Base-by-base conservation (phyloP, 2,329 filamentous ascomycete genomes). In the Diplodia sapinea region DNA sequence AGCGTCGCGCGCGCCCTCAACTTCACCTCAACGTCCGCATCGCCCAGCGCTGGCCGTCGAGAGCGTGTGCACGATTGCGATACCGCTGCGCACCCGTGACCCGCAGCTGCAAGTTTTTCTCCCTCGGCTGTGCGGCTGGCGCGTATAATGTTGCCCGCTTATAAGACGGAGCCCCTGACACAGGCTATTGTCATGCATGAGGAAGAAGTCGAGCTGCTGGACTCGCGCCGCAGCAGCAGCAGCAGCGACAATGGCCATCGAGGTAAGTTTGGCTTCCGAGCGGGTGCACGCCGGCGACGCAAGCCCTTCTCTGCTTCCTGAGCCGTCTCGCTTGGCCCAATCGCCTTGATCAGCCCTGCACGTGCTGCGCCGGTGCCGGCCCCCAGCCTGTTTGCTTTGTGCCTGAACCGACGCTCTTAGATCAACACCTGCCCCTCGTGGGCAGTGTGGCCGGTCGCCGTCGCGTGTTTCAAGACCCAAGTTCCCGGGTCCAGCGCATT, bases 361-460 rank as follows among this genome's bases (percentile, higher is more conserved):
- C 59, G 59, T 63, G 59, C 54, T 31, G 23, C 38, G 15, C 38
- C 54, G 33, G 55, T 38, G n/a, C 20, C 55, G 17, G 40, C 36
- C 8, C 7, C 13, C 33, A 36, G 33, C 8, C n/a, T 36, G 33
- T 36, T 12, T 20, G 31, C 43, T 38, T 36, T 36, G 23, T 23
- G 43, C 59, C 59, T 63, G 47, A 63, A 51, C 23, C 59, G 59
- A 43, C 38, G 43, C 59, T 51, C 29, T 31, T 51, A 49, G 59
- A 36, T 51, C 43, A 63, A 63, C 47, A 38, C 59, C 59, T 51
- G 59, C 59, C 59, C 31, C n/a, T 63, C 17, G 43, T 20, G 40
- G 43, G 59, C 20, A 63, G 47, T 47, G 33, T 17, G 31, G 13
- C 59, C 59, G 17, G 43, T 29, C 15, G 2, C 20, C 57, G 29